Evolutionary conservation across 768 basidiomycete species (phyloP), one percentile per base, ranked within the genome.

Genomic region (Russula sp.): DNA sequence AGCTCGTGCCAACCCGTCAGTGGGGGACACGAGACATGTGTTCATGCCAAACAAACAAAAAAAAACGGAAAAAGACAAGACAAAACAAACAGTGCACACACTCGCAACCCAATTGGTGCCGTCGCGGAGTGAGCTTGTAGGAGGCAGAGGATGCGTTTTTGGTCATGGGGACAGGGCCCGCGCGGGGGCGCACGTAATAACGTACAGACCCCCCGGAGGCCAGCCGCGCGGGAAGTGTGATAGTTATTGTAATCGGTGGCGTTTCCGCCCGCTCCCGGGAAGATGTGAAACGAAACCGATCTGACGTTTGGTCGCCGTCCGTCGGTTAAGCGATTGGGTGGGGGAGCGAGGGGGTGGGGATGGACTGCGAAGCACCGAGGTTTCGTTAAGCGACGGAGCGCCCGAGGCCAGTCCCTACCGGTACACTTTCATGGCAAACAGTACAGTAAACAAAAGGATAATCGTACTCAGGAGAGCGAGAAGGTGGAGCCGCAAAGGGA

Each of bases 331-430:
- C 62, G 57, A 54, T 63, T 54, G 62, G 61, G 56, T 59, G 62
- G 55, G 42, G 35, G 40, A 50, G 52, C 42, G 27, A 7, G 51
- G 57, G 62, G 57, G 22, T 27, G 27, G 52, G 22, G 10, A 32
- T 42, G 50, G 27, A 20, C 8, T 20, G 53, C 58, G 54, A 60
- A 64, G 63, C 31, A 58, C 45, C 62, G 62, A 27, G 16, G 37
- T 59, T 63, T 63, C 62, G 62, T 63, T 54, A 59, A 6, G 3
- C 16, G 52, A 63, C 62, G 62, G 62, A 63, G 62, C 62, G 62
- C 62, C 47, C 62, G 31, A 14, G 3, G 27, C 27, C 27, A 27
- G 27, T 27, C 27, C 27, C 27, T 27, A 27, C 27, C 27, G 27
- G 27, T 27, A 27, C 27, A 27, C 27, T 27, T 27, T 27, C 27